Conservation (phyloP, 2,329 filamentous ascomycete species). For the Alternaria burnsii region DNA sequence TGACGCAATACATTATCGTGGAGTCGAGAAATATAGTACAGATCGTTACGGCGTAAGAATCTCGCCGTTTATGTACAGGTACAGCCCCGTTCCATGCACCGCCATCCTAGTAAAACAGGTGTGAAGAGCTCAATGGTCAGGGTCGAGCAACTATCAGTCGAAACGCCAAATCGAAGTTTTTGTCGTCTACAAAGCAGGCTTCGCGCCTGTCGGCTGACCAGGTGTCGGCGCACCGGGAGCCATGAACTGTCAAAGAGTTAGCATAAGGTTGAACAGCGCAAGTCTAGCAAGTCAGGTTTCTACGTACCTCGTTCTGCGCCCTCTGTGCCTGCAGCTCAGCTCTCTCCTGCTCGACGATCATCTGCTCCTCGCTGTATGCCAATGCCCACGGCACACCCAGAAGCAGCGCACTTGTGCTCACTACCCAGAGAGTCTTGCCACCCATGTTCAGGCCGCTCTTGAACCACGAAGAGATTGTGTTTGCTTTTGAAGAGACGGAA, state of each 20-base stretch:
- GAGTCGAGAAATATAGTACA: slow-evolving; percentile 45
- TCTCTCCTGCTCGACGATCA: slow-evolving; percentile 96
- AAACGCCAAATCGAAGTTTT: slow-evolving; percentile 7
- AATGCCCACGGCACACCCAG: slow-evolving; percentile 93
- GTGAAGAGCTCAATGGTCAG: slow-evolving; percentile 23
- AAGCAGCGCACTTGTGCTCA: slow-evolving; percentile 88
- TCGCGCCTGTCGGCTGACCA: slow-evolving; percentile 38
- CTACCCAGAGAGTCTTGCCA: slow-evolving; percentile 88
- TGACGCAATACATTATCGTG: slow-evolving; percentile 35
- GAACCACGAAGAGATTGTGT: slow-evolving; percentile 65
- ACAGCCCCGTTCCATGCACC: slow-evolving; percentile 17
- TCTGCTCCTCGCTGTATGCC: slow-evolving; percentile 94
- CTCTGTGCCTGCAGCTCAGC: slow-evolving; percentile 96
- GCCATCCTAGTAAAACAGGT: slow-evolving; percentile 34
- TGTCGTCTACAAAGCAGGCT: slow-evolving; percentile 46
- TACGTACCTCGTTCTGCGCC: slow-evolving; percentile 72
- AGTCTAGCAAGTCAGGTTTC: background rate
- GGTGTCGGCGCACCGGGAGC: slow-evolving; percentile 39
- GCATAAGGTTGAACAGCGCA: background rate
- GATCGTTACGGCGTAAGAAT: slow-evolving; percentile 20
- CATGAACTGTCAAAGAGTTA: slow-evolving; percentile 41
- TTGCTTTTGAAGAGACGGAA: slow-evolving; percentile 52
- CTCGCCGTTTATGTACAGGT: slow-evolving; percentile 25
- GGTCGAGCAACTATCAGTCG: slow-evolving; percentile 1
- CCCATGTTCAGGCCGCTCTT: slow-evolving; percentile 72